Conservation (phyloP, 2,329 filamentous ascomycete genomes). For the Stagonosporopsis rhizophila region DNA sequence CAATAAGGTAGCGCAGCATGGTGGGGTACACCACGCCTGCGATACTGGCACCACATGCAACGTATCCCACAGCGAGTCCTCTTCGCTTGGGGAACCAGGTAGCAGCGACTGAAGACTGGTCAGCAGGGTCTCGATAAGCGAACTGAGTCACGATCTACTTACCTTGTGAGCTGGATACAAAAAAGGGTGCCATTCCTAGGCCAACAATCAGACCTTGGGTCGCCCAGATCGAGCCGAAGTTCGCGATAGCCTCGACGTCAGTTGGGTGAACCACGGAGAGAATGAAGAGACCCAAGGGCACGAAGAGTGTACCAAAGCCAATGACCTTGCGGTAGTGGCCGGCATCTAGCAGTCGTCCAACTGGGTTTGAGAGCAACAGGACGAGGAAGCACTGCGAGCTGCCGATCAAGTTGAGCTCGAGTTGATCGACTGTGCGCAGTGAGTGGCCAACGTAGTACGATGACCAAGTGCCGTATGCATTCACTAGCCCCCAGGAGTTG, state of each 20-base stretch:
- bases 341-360: constrained; percentile 59
- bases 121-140: constrained; percentile 6
- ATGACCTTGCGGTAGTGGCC: constrained; percentile 52
- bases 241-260: constrained; percentile 45
- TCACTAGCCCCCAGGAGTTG: constrained; percentile 58
- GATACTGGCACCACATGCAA: constrained; percentile 59
- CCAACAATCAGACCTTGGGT: constrained; percentile 57
- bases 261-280: constrained; percentile 53
- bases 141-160: constrained; percentile 23
- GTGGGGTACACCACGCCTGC: constrained; percentile 57
- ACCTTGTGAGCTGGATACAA: constrained; percentile 60
- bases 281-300: constrained; percentile 55
- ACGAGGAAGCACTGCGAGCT: constrained; percentile 58
- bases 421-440: constrained; percentile 49
- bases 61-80: constrained; percentile 58
- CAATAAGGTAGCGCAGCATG: constrained; percentile 55
- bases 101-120: constrained; percentile 52
- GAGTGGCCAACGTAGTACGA: constrained; percentile 58
- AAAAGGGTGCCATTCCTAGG: constrained; percentile 61
- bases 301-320: constrained; percentile 51
- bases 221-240: constrained; percentile 54
- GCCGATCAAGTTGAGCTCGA: constrained; percentile 57
- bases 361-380: constrained; percentile 53
- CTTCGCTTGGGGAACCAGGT: constrained; percentile 59
- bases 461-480: constrained; percentile 59